Evolutionary conservation across 768 basidiomycete species (phyloP).

Genomic region (Rhodotorula graminis): DNA sequence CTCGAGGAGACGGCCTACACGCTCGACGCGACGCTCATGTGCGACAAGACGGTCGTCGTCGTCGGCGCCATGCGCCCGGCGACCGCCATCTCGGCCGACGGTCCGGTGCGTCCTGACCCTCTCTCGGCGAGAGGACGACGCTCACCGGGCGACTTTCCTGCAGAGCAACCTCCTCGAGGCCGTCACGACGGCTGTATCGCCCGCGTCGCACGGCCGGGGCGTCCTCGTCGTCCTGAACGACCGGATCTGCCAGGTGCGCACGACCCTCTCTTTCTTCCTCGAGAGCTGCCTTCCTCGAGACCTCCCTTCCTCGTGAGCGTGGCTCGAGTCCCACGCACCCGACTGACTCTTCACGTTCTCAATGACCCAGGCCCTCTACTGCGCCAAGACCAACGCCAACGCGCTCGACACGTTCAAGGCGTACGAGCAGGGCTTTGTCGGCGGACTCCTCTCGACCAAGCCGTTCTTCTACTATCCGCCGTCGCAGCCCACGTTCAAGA

Average conservation of each 20-base stretch:
- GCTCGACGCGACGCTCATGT: slow-evolving; percentile 45
- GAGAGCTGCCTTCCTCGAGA: too few species aligned
- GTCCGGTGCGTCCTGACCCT: not conserved
- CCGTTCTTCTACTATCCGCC: slow-evolving; percentile 37
- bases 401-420: slow-evolving; percentile 46
- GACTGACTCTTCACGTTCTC: not conserved
- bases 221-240: slow-evolving; percentile 46
- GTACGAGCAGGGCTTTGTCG: slow-evolving; percentile 45
- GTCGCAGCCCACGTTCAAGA: slow-evolving; percentile 41
- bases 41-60: slow-evolving; percentile 44
- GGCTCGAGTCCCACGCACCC: too few species aligned
- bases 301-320: too few species aligned
- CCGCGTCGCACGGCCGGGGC: slow-evolving; percentile 28
- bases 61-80: slow-evolving; percentile 47
- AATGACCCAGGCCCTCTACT: slow-evolving; percentile 41
- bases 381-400: slow-evolving; percentile 40
- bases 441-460: slow-evolving; percentile 35
- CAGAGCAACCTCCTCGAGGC: slow-evolving; percentile 45
- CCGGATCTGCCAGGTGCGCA: slow-evolving; percentile 40
- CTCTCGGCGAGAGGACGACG: too few species aligned
- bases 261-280: too few species aligned
- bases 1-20: slow-evolving; percentile 46
- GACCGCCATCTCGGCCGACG: slow-evolving; percentile 43
- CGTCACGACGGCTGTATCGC: slow-evolving; percentile 39
- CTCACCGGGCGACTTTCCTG: not conserved